phyloP scores from a whole-genome alignment of 2,329 filamentous ascomycete species.

The Pseudodiploospora longispora region DNA sequence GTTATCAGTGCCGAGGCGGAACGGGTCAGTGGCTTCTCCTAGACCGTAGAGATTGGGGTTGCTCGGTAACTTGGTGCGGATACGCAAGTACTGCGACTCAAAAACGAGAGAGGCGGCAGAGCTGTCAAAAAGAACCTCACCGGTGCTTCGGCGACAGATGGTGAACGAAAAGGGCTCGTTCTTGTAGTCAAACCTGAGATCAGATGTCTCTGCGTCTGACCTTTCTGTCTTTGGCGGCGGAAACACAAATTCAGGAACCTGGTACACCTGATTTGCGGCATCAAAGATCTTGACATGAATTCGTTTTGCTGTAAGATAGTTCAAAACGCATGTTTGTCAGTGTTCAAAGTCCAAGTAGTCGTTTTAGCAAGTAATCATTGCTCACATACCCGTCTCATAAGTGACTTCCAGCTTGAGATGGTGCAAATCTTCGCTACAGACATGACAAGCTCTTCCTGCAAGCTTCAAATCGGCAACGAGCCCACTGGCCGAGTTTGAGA shows the following conservation, averaged over 20 bases:
- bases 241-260: slow-evolving; percentile 59
- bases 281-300: slow-evolving; percentile 68
- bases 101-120: slow-evolving; percentile 57
- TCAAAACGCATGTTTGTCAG: slow-evolving; percentile 1
- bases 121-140: slow-evolving; percentile 55
- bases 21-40: slow-evolving; percentile 63
- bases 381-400: slow-evolving; percentile 21
- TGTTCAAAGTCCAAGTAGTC: background rate
- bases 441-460: slow-evolving; percentile 63
- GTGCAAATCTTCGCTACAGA: slow-evolving; percentile 48
- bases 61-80: slow-evolving; percentile 58
- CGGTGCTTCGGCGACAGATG: slow-evolving; percentile 30
- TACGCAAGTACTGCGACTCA: slow-evolving; percentile 63
- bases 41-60: slow-evolving; percentile 66
- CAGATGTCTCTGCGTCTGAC: slow-evolving; percentile 17
- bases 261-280: slow-evolving; percentile 55
- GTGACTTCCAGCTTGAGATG: slow-evolving; percentile 22
- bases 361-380: background rate
- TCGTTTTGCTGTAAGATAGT: slow-evolving; percentile 32
- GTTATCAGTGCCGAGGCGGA: slow-evolving; percentile 55
- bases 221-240: slow-evolving; percentile 41
- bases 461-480: slow-evolving; percentile 62
- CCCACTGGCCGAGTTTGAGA: slow-evolving; percentile 41
- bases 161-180: slow-evolving; percentile 55
- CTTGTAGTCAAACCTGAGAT: slow-evolving; percentile 33